Conservation (phyloP, 2,329 filamentous ascomycete genomes). For the Penicillium frequentans region DNA sequence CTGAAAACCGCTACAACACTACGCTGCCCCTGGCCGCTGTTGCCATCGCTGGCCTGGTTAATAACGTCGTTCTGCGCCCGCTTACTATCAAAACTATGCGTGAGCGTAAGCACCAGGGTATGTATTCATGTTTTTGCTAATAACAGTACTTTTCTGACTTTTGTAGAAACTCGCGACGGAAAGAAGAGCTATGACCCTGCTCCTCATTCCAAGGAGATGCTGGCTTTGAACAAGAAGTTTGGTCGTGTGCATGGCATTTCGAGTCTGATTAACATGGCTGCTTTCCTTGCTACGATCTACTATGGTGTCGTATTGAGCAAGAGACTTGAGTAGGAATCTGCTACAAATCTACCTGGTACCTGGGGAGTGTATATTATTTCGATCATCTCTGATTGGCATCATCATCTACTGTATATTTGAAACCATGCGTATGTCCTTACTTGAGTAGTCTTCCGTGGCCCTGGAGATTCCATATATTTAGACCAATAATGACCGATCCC, state of each 20-base stretch:
- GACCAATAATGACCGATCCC: no score
- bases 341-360: no score
- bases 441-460: no score
- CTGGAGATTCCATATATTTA: no score
- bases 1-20: constrained; percentile 62
- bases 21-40: constrained; percentile 69
- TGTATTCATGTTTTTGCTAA: constrained; percentile 21
- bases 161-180: constrained; percentile 74
- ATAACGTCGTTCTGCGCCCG: constrained; percentile 71
- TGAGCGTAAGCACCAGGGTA: constrained; percentile 76
- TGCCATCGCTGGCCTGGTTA: constrained; percentile 69
- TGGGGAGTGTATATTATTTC: no score
- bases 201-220: constrained; percentile 84
- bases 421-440: no score
- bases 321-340: constrained; percentile 45
- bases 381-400: no score
- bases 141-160: background rate
- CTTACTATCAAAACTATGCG: constrained; percentile 72
- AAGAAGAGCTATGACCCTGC: constrained; percentile 80
- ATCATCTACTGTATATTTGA: no score
- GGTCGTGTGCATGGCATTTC: constrained; percentile 77
- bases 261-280: constrained; percentile 73
- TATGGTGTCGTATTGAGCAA: constrained; percentile 77
- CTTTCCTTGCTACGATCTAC: constrained; percentile 66
- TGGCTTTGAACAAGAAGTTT: constrained; percentile 75